A percentile compares a stretch with the other conserved stretches of the same genome.
Evolutionary conservation across 1,139 yeast species (phyloP).

Genomic region (Keqinozyma sinolaborantium): DNA sequence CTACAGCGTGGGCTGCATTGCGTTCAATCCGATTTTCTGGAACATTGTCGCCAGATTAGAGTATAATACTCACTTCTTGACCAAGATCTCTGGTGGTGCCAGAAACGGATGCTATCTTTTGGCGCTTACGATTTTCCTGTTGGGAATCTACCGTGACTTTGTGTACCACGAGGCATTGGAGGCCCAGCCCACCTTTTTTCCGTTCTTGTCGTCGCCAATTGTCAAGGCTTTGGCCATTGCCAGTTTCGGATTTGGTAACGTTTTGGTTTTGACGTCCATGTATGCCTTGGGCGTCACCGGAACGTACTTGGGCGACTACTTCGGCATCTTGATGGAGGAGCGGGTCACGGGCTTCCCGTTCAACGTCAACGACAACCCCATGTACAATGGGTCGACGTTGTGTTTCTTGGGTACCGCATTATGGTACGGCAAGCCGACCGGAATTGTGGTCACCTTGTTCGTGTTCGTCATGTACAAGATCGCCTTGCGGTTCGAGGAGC

Average conservation of each 20-base stretch:
- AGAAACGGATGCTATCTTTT: conserved; percentile 77
- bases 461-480: conserved; percentile 80
- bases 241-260: conserved; percentile 64
- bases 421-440: conserved; percentile 88
- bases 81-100: conserved; percentile 69
- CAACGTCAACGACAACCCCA: conserved; percentile 86
- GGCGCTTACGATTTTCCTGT: conserved; percentile 75
- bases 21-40: conserved; percentile 95
- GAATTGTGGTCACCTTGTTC: conserved; percentile 64
- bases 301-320: conserved; percentile 94
- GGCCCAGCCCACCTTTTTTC: conserved; percentile 54
- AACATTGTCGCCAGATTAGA: conserved; percentile 86
- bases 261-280: conserved; percentile 82
- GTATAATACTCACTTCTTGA: conserved; percentile 68
- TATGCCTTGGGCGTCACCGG: conserved; percentile 95
- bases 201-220: conserved; percentile 33
- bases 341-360: conserved; percentile 95
- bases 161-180: conserved; percentile 61
- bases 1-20: conserved; percentile 36
- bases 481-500: conserved; percentile 90
- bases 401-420: conserved; percentile 89
- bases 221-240: conserved; percentile 30
- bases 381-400: conserved; percentile 91
- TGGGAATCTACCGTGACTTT: conserved; percentile 80
- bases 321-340: conserved; percentile 89